Base-by-base conservation (phyloP, 2,329 filamentous ascomycete genomes). In the Cordyceps fumosorosea region DNA sequence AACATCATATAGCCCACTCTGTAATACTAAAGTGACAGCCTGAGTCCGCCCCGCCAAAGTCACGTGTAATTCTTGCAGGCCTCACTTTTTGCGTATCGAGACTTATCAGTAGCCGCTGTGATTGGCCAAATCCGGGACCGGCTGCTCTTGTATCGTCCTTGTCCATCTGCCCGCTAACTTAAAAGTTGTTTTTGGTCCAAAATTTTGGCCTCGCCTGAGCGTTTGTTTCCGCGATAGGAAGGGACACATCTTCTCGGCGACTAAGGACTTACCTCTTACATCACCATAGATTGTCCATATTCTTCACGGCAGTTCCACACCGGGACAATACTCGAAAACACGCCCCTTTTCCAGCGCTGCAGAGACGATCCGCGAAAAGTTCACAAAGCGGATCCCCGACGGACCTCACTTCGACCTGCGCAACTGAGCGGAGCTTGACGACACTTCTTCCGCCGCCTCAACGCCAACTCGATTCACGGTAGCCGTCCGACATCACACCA, bases 41-140 rank as follows among this genome's bases (percentile, higher is more conserved):
- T 60, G 42, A 48, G 58, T 60, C 51, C 47, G 56, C 51, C 42
- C 58, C 51, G 22, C 58, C 32, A 48, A 37, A 26, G 58, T 63
- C 55, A 55, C 56, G 55, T 59, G 56, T 51, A 50, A 32, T 5
- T 32, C 22, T 32, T 37, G 34, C 14, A 10, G 29, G 29, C 20
- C 45, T 34, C 24, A 58, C 20, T 58, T 62, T 47, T 52, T 58
- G 48, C 37, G 48, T 29, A 62, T 63, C 50, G 26, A n/a, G n/a
- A 56, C 26, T 55, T 62, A 56, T 53, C n/a, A 45, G 42, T 14
- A 42, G 18, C 34, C 14, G 4, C n/a, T 22, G 5, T 62, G 44
- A 62, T 62, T 62, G 59, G 59, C 5, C 32, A 12, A 6, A 48
- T 26, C 34, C 11, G 52, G 59, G 59, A 22, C 51, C 5, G 32